A percentile compares a stretch with the other conserved stretches of the same genome.
Evolutionary conservation across 768 basidiomycete species (phyloP).

Genomic region (Collybiopsis confluens): DNA sequence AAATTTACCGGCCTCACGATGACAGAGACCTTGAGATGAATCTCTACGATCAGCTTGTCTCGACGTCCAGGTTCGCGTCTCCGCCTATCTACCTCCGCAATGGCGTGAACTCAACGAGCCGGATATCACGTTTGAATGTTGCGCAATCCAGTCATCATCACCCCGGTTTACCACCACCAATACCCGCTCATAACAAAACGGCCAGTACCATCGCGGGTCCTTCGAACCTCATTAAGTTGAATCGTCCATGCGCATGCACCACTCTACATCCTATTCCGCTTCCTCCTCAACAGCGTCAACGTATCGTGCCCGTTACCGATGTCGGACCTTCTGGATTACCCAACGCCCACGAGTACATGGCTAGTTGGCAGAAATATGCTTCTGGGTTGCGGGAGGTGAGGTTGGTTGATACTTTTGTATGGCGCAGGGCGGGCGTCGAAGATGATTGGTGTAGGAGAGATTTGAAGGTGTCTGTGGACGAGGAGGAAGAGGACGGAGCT

Average conservation of each 20-base stretch:
- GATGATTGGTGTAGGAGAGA: slow-evolving; percentile 30
- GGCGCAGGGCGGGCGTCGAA: slow-evolving; percentile 32
- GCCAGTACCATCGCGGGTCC: no score
- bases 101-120: not conserved
- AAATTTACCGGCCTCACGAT: slow-evolving; percentile 26
- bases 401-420: slow-evolving; percentile 32
- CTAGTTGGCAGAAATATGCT: slow-evolving; percentile 41
- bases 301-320: not conserved
- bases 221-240: no score
- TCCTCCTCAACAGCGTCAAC: no score
- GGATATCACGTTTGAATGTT: not conserved
- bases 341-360: slow-evolving; percentile 25
- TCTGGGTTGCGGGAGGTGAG: slow-evolving; percentile 35
- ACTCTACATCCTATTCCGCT: no score
- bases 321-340: slow-evolving; percentile 1
- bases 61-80: slow-evolving; percentile 16
- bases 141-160: no score
- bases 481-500: slow-evolving; percentile 7
- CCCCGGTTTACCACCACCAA: no score
- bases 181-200: no score
- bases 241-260: no score
- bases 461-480: not conserved
- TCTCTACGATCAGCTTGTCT: slow-evolving; percentile 19
- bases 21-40: not conserved
- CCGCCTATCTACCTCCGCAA: not conserved